Conservation (phyloP, 192 early-diverging fungal species). For the Podila epicladia region DNA sequence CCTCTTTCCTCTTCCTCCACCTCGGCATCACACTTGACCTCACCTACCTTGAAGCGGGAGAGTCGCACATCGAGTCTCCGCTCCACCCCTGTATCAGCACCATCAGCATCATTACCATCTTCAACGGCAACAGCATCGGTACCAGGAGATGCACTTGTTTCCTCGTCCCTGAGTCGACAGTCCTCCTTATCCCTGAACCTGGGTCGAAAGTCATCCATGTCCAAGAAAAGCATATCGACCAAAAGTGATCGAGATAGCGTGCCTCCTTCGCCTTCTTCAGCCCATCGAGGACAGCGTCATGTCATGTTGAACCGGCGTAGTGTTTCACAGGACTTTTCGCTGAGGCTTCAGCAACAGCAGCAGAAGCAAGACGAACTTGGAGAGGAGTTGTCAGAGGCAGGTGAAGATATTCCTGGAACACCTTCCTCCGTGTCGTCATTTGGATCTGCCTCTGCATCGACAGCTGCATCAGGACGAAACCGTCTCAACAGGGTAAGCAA, state of each 20-base stretch:
- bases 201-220: constrained; percentile 32
- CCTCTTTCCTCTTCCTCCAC: not conserved
- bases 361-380: constrained; percentile 35
- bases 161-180: constrained; percentile 8
- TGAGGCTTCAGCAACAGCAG: constrained; percentile 36
- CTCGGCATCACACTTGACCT: constrained; percentile 6
- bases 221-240: constrained; percentile 36
- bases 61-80: constrained; percentile 24
- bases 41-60: constrained; percentile 1
- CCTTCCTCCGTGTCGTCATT: constrained; percentile 35
- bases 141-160: not conserved
- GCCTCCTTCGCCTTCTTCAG: constrained; percentile 36
- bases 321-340: constrained; percentile 37
- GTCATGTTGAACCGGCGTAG: constrained; percentile 44
- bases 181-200: constrained; percentile 29
- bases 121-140: not conserved
- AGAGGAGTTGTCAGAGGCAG: constrained; percentile 39
- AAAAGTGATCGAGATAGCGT: constrained; percentile 6
- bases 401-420: constrained; percentile 39
- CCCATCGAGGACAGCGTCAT: constrained; percentile 27
- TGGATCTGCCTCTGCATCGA: constrained; percentile 14
- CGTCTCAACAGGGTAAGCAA: constrained; percentile 32
- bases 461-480: constrained; percentile 14
- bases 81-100: not conserved
- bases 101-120: not conserved